A percentile compares a stretch with the other conserved stretches of the same genome.
These are phyloP conservation scores for Umbelopsis isabellina DNA, from an alignment of 192 early-diverging fungal species.

Conservation along the genomic window DNA sequence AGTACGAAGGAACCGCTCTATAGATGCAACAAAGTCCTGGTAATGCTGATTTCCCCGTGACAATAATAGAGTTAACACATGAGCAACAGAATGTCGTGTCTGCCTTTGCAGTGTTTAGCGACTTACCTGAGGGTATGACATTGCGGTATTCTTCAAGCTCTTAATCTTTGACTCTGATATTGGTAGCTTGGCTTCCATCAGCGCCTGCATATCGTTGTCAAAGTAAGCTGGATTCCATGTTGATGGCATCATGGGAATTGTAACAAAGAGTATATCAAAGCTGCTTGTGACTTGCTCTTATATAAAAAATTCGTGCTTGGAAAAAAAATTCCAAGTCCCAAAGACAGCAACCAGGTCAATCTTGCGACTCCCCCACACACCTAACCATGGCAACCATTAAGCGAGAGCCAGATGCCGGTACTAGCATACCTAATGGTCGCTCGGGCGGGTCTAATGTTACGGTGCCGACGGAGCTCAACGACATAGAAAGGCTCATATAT, in stretches of 20 bases:
- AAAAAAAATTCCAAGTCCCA: conserved; percentile 6
- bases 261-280: not conserved
- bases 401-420: not conserved
- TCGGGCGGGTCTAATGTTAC: not conserved
- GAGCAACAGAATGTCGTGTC: not conserved
- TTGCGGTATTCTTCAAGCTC: conserved; percentile 30
- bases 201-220: conserved; percentile 36
- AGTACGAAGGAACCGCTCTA: conserved; percentile 56
- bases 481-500: not conserved
- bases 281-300: not conserved
- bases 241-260: conserved; percentile 8
- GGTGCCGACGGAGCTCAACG: not conserved
- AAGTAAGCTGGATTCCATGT: conserved; percentile 35
- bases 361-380: not conserved
- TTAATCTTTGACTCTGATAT: conserved; percentile 43
- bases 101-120: not conserved
- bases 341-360: too few relatives aligned
- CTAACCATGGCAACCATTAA: conserved; percentile 3
- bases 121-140: conserved; percentile 34
- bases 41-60: conserved; percentile 43
- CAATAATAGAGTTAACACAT: not conserved
- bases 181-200: conserved; percentile 33
- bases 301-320: not conserved
- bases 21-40: conserved; percentile 52
- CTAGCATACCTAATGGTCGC: not conserved